phyloP scores from a whole-genome alignment of 176 grass and related monocot species.

The Bolboschoenus planiculmis region DNA sequence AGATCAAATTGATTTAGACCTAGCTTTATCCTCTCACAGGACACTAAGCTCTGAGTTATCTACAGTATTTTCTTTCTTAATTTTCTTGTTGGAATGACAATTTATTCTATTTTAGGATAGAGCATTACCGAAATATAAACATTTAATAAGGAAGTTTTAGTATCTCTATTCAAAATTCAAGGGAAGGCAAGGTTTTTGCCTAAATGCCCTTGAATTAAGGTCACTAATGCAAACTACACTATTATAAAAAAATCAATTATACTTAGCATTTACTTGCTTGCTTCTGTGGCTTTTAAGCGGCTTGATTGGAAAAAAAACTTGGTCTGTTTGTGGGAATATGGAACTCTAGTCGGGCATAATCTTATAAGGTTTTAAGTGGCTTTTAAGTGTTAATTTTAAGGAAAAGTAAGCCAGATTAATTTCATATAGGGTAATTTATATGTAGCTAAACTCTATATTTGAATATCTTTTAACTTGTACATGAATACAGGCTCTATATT shows the following conservation, averaged over 20 bases:
- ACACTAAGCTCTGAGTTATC: not conserved
- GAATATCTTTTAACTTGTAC: not conserved
- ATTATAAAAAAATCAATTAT: not conserved
- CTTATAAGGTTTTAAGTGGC: not conserved
- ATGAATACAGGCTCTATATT: not conserved
- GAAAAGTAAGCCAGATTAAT: not conserved
- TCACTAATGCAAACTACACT: not conserved
- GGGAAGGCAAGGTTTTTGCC: not conserved
- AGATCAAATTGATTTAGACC: not conserved
- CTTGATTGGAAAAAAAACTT: not conserved
- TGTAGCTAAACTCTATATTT: not conserved
- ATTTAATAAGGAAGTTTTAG: not conserved
- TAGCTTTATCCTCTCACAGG: not conserved
- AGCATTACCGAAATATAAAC: not conserved
- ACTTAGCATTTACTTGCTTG: not conserved
- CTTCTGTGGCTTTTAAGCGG: not conserved
- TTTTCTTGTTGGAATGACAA: not conserved
- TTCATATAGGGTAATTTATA: not conserved
- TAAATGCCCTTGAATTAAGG: not conserved
- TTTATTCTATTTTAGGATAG: constrained; percentile 1
- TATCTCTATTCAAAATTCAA: not conserved
- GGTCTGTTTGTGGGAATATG: not conserved
- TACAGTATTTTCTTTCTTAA: not conserved
- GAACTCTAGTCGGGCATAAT: not conserved
- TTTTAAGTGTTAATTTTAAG: not conserved